Evolutionary conservation across 129 eudicot genomes (phyloP).

Genomic region (Helianthus tuberosus): DNA sequence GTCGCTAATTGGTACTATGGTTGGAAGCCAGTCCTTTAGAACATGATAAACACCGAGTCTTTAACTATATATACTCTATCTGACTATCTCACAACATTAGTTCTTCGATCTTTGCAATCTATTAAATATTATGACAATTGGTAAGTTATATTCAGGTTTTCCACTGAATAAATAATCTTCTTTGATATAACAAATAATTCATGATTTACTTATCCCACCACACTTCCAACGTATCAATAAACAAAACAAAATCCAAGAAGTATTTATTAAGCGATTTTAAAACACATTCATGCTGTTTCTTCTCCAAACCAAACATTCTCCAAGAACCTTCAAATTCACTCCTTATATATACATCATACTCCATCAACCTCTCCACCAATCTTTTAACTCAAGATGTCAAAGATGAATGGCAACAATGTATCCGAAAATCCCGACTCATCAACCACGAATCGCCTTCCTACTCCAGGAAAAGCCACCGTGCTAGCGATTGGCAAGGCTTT

Average conservation of each 20-base stretch:
- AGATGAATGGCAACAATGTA: not conserved
- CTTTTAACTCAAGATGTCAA: not conserved
- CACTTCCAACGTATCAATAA: conserved; percentile 49
- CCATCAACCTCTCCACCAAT: not conserved
- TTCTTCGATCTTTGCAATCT: not conserved
- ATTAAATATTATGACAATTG: not conserved
- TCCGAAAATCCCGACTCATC: not conserved
- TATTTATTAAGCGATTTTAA: conserved; percentile 31
- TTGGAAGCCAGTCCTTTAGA: too few species aligned
- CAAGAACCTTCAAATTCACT: not conserved
- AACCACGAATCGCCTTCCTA: conserved; percentile 48
- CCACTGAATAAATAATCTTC: conserved; percentile 12
- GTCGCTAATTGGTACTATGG: too few species aligned
- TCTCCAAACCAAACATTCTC: conserved; percentile 24
- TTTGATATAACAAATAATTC: conserved; percentile 28
- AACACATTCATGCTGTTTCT: conserved; percentile 61
- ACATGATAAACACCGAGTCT: too few species aligned
- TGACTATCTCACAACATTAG: too few species aligned
- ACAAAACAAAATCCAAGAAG: conserved; percentile 35
- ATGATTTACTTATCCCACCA: conserved; percentile 41
- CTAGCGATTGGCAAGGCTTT: conserved; percentile 84
- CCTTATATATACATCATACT: not conserved
- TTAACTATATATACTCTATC: too few species aligned
- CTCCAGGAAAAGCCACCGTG: conserved; percentile 75
- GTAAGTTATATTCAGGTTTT: conserved; percentile 22